A percentile compares a stretch with the other conserved stretches of the same genome.
Conservation (phyloP, 768 basidiomycete species). For the Boletus pseudopeckii region DNA sequence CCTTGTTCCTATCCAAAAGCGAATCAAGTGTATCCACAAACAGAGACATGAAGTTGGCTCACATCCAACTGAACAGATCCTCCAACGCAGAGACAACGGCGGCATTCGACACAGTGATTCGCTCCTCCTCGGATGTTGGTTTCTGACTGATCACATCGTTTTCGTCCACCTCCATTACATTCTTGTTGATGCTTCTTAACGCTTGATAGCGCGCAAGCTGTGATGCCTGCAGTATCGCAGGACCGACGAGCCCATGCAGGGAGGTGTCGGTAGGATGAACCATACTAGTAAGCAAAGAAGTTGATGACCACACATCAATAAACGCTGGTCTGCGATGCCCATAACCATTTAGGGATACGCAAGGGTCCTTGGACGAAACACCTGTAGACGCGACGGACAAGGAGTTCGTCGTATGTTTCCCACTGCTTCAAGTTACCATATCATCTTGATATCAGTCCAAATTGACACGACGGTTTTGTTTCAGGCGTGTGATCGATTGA, state of each 20-base stretch:
- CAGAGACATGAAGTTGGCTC: neutral
- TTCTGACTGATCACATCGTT: constrained; percentile 13
- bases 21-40: neutral
- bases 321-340: neutral
- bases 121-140: constrained; percentile 14
- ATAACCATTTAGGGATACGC: neutral
- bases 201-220: constrained; percentile 13
- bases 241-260: constrained; percentile 5
- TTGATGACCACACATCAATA: neutral
- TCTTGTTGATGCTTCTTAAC: neutral
- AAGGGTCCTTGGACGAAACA: neutral
- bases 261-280: neutral
- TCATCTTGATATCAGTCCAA: neutral
- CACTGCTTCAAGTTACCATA: no score
- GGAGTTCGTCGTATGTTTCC: no score
- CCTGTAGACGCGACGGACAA: neutral
- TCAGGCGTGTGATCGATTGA: neutral
- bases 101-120: constrained; percentile 5
- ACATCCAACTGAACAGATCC: constrained; percentile 19
- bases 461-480: neutral
- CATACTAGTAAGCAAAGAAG: neutral
- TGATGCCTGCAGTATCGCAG: constrained; percentile 7
- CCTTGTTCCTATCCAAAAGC: constrained; percentile 10
- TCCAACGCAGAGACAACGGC: constrained; percentile 14
- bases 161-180: neutral